A percentile compares a stretch with the other conserved stretches of the same genome.
Evolutionary conservation across 169 alveolate genomes (phyloP).

Genomic region (Eimeria necatrix): DNA sequence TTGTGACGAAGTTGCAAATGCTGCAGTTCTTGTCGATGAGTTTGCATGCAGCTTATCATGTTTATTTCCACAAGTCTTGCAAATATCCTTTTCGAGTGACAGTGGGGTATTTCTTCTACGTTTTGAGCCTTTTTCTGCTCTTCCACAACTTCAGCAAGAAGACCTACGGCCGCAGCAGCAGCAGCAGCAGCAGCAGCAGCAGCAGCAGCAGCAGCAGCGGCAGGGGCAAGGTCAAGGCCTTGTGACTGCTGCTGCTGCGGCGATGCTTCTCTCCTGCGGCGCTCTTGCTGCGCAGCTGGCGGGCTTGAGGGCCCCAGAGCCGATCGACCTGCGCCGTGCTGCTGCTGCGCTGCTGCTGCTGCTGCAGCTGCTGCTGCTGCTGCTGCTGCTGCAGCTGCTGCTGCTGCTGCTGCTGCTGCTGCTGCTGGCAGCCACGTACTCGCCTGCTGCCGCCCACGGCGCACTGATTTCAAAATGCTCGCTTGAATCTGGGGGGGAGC

Average conservation of each 20-base stretch:
- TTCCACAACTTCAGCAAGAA: constrained; percentile 82
- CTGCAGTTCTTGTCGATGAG: constrained; percentile 82
- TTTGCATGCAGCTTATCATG: constrained; percentile 73
- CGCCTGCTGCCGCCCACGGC: too few species aligned
- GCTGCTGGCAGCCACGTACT: too few species aligned
- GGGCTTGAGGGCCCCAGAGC: too few species aligned
- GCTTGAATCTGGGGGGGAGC: too few species aligned
- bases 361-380: too few species aligned
- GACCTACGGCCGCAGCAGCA: constrained; percentile 70
- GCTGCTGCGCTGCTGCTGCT: too few species aligned
- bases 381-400: too few species aligned
- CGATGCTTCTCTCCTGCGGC: neutral
- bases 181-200: neutral
- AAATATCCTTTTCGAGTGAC: constrained; percentile 82
- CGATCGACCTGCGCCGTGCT: too few species aligned
- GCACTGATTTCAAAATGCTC: too few species aligned
- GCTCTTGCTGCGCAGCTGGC: too few species aligned
- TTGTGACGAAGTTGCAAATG: constrained; percentile 85
- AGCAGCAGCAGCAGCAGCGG: neutral
- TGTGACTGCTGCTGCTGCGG: neutral
- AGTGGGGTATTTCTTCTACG: constrained; percentile 81
- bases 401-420: too few species aligned
- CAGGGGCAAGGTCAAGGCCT: neutral
- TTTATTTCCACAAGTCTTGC: constrained; percentile 37
- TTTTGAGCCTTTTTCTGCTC: constrained; percentile 81